Evolutionary conservation across 179 eudicot genomes (phyloP), one percentile per base, ranked within the genome.

Genomic region (Nepenthes alata): DNA sequence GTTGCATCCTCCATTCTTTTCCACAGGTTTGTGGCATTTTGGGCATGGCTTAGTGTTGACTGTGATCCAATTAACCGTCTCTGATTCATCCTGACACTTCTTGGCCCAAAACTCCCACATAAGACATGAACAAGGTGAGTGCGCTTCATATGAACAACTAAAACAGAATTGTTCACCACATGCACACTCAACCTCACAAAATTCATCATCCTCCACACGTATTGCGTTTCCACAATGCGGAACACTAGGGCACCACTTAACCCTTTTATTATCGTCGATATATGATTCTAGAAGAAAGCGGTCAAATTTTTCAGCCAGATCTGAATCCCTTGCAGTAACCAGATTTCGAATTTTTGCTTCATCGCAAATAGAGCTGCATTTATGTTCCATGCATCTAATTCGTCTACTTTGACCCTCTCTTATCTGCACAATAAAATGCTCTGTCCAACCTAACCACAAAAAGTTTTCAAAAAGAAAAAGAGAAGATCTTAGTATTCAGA

Each of bases 161-260:
- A 80, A 83, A 70, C 88, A 83, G 59, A 80, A 83, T 51, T 83
- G 85, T 38, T 60, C 9, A 53, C 88, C 88, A 53, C 88, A 83
- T 34, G 74, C 60, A 63, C 88, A 83, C 69, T 83, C 88, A 63
- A 83, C 79, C 67, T 83, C 88, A 35, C 83, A 73, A n/a, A 57
- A 70, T 35, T 71, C 68, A 61, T 78, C 78, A 59, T 68, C 63
- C 44, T 77, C 83, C 57, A 78, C 69, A 5, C 85, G 81, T 37
- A 83, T 77, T 37, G 88, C 85, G 60, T 77, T 80, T 50, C 88
- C 88, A 70, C 88, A 83, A 68, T 83, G 84, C 7, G 88, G 88
- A 60, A 70, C 72, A 68, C 88, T 80, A 35, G 85, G 85, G 61
- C 88, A 83, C 85, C 88, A 83, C 59, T 80, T 80, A 6, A 83